These are phyloP conservation scores for Cercospora zeae-maydis DNA, from an alignment of 2,329 filamentous ascomycete species.

Conservation along the genomic window DNA sequence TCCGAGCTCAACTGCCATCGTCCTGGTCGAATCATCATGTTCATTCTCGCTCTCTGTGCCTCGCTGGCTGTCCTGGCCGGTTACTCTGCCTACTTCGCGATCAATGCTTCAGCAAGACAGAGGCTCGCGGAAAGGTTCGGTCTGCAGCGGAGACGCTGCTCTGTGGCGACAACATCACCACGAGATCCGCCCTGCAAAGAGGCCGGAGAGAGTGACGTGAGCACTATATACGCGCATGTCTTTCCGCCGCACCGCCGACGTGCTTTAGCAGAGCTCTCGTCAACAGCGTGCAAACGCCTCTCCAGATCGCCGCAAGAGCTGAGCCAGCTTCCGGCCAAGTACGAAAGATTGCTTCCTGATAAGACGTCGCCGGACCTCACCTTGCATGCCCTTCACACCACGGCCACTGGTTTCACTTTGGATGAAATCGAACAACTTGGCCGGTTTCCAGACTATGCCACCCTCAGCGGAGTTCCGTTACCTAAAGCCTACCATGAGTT, in stretches of 20 bases:
- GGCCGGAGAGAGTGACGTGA: background rate
- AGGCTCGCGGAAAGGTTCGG: background rate
- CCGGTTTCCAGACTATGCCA: conserved; percentile 74
- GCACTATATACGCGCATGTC: background rate
- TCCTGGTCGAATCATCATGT: background rate
- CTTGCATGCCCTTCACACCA: conserved; percentile 33
- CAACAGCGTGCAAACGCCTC: background rate
- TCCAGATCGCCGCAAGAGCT: background rate
- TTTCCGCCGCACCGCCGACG: background rate
- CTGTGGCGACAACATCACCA: background rate
- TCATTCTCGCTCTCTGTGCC: background rate
- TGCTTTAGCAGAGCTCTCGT: background rate
- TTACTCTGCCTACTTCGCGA: background rate
- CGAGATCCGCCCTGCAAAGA: background rate
- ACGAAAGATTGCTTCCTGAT: conserved; percentile 26
- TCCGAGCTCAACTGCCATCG: background rate
- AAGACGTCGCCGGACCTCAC: conserved; percentile 25
- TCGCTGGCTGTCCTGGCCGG: background rate
- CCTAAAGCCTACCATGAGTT: conserved; percentile 64
- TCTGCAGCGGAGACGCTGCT: background rate
- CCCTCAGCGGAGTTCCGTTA: conserved; percentile 68
- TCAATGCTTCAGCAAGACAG: background rate
- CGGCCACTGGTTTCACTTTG: conserved; percentile 66
- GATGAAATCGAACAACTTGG: conserved; percentile 67
- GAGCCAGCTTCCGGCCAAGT: conserved; percentile 16